Base-by-base conservation (phyloP, 768 basidiomycete species). In the Kondoa malvinella region DNA sequence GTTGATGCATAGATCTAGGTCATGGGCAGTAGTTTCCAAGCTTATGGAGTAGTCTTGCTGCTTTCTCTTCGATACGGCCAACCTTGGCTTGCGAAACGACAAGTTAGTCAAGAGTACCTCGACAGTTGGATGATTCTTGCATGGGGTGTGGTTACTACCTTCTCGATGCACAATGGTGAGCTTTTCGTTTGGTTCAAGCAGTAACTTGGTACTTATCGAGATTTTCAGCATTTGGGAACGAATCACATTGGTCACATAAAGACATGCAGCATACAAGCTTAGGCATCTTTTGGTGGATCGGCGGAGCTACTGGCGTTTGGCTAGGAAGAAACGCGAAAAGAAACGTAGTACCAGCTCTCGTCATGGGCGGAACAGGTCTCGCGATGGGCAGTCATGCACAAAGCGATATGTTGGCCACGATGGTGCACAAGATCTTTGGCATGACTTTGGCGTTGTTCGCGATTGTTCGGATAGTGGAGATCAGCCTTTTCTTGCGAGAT, bases 21-120 rank as follows among this genome's bases (percentile, higher is more conserved):
- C 61, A 63, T 63, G 61, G 61, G 61, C 12, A 30, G 27, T n/a
- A 29, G n/a, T n/a, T 63, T 63, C n/a, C 61, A 63, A 32, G 29
- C 33, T 27, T 63, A 63, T 32, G 61, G 61, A 16, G 31, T 63
- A n/a, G n/a, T n/a, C n/a, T n/a, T n/a, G n/a, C 15, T 17, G 16
- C 17, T 29, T 63, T 17, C 61, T 63, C 27, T 3, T 63, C 29
- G 61, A 16, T 63, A 63, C 30, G 61, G 61, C 14, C 29, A 27
- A 31, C 16, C 26, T 32, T 63, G 61, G 61, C 30, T 63, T 16
- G 15, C 26, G 30, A 63, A 32, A n/a, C 61, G 33, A 27, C n/a
- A 63, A 12, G 21, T 8, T 17, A 63, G 61, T n/a, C 61, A 63
- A 34, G 61, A 63, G 27, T 63, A 63, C n/a, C n/a, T 63, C n/a